These are phyloP conservation scores for Mycena olivaceomarginata DNA, from an alignment of 768 basidiomycete species.

Conservation along the genomic window DNA sequence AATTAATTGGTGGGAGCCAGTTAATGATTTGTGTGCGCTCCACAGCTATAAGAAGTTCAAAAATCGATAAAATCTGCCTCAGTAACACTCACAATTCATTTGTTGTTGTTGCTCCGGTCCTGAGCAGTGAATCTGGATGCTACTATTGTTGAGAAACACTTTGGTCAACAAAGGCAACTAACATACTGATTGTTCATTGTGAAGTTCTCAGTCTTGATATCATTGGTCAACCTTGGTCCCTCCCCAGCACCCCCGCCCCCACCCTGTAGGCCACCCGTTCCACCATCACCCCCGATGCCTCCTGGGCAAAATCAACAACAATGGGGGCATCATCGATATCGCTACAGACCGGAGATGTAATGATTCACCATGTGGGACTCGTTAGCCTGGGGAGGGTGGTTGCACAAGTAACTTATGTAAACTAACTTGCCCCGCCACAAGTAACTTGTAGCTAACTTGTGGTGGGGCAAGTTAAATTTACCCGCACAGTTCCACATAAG, in stretches of 20 bases:
- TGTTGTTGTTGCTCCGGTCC: no score
- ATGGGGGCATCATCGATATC: not conserved
- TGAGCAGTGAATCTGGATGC: no score
- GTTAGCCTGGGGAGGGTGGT: no score
- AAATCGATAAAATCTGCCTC: not conserved
- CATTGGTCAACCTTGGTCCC: not conserved
- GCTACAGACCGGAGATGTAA: not conserved
- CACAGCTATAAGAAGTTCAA: not conserved
- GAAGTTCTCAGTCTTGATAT: not conserved
- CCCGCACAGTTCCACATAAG: no score
- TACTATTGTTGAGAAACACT: not conserved
- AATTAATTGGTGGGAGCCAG: no score
- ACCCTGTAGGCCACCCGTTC: not conserved
- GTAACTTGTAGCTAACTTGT: no score
- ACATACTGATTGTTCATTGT: not conserved
- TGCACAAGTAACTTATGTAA: no score
- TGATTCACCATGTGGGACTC: not conserved
- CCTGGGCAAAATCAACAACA: not conserved
- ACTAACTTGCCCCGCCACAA: no score
- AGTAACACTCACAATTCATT: not conserved
- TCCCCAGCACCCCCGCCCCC: no score
- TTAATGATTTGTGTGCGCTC: not conserved
- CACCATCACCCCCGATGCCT: not conserved
- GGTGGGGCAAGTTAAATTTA: no score
- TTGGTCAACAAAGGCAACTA: not conserved